Conservation (phyloP, 2,329 filamentous ascomycete genomes). For the Plenodomus lindquistii region DNA sequence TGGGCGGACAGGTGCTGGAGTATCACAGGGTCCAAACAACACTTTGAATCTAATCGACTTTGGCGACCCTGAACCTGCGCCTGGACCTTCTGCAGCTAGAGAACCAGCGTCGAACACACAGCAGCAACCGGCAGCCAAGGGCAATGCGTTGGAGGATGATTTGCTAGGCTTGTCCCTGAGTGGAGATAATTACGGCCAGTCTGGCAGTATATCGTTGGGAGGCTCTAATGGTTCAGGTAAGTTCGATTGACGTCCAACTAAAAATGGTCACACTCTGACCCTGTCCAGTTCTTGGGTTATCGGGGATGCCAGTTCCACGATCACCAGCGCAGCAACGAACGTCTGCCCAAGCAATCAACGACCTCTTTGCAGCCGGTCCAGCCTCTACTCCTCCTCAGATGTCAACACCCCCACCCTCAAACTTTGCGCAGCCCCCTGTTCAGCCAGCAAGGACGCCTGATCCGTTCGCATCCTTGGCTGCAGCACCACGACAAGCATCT, state of each 20-base stretch:
- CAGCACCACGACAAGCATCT: slow-evolving; percentile 55
- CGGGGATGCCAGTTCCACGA: slow-evolving; percentile 37
- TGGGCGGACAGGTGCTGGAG: slow-evolving; percentile 65
- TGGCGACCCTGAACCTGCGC: slow-evolving; percentile 63
- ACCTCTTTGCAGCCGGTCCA: slow-evolving; percentile 59
- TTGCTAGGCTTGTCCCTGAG: slow-evolving; percentile 81
- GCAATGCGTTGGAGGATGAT: slow-evolving; percentile 81
- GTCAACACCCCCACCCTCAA: slow-evolving; percentile 51
- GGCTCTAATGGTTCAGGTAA: slow-evolving; percentile 50
- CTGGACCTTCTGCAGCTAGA: slow-evolving; percentile 22
- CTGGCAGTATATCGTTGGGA: slow-evolving; percentile 82
- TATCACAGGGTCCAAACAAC: slow-evolving; percentile 68
- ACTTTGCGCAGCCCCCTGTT: slow-evolving; percentile 42
- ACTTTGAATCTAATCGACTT: slow-evolving; percentile 96
- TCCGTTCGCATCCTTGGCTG: slow-evolving; percentile 64
- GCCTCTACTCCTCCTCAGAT: slow-evolving; percentile 45
- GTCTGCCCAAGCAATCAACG: slow-evolving; percentile 57
- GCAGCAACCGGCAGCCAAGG: slow-evolving; percentile 53
- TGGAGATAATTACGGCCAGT: slow-evolving; percentile 70
- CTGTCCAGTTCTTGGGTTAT: slow-evolving; percentile 35
- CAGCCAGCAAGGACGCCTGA: slow-evolving; percentile 49
- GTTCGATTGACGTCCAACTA: background rate
- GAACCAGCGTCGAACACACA: slow-evolving; percentile 38
- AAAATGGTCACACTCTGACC: slow-evolving; percentile 12
- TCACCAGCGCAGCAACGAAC: slow-evolving; percentile 46